Conservation (phyloP, 495 filamentous ascomycete species). For the Aspergillus bridgeri region DNA sequence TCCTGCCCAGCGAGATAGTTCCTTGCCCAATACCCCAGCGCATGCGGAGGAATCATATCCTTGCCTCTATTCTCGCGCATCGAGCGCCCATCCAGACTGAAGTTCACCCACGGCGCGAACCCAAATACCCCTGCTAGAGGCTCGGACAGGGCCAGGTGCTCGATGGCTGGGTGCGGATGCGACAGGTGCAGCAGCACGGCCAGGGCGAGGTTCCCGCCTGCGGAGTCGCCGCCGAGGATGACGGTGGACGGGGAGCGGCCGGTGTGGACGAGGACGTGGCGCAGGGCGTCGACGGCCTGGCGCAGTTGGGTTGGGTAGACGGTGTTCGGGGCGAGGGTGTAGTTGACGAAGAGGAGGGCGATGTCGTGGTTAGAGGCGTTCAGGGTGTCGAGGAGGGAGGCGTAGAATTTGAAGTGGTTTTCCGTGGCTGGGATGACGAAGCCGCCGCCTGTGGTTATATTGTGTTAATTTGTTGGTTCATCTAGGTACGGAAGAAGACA, state of each 20-base stretch:
- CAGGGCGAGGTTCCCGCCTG: slow-evolving; percentile 57
- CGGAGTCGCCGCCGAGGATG: slow-evolving; percentile 59
- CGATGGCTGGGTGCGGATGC: slow-evolving; percentile 55
- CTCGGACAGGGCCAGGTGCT: slow-evolving; percentile 19
- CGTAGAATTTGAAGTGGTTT: slow-evolving; percentile 47
- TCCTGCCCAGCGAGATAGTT: slow-evolving; percentile 44
- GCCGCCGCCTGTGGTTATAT: slow-evolving; percentile 52
- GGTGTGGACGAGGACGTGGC: slow-evolving; percentile 45
- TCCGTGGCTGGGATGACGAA: slow-evolving; percentile 45
- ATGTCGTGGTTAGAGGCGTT: slow-evolving; percentile 42
- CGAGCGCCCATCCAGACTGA: slow-evolving; percentile 36
- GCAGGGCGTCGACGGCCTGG: slow-evolving; percentile 52
- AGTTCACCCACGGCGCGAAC: slow-evolving; percentile 55
- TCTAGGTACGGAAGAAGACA: not conserved
- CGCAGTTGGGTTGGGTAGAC: slow-evolving; percentile 57
- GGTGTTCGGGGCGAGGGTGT: slow-evolving; percentile 51
- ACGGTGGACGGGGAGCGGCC: slow-evolving; percentile 42
- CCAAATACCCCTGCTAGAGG: slow-evolving; percentile 49
- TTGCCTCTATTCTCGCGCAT: slow-evolving; percentile 43
- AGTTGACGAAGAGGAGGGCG: slow-evolving; percentile 51
- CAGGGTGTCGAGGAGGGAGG: slow-evolving; percentile 40
- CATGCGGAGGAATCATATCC: slow-evolving; percentile 40
- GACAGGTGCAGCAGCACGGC: slow-evolving; percentile 55
- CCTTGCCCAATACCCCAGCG: slow-evolving; percentile 37
- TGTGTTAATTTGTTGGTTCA: not conserved